A percentile compares a stretch with the other conserved stretches of the same genome.
These are phyloP conservation scores for Cytospora piceicola DNA, from an alignment of 2,329 filamentous ascomycete species.

Conservation along the genomic window DNA sequence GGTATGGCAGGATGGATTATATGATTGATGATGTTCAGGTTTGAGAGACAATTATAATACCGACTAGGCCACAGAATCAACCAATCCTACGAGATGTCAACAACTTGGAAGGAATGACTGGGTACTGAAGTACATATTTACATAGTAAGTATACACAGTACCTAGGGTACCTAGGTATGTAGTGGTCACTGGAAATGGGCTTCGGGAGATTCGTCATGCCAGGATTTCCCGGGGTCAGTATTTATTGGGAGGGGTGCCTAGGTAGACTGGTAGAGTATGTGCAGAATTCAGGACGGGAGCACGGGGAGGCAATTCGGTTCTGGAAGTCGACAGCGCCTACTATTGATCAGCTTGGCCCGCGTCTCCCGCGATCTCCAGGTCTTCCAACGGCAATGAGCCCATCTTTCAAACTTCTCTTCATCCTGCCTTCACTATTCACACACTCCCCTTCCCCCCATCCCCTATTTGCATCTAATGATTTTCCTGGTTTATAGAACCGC, in stretches of 20 bases:
- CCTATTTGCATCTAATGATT: conserved; percentile 1
- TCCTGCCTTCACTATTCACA: not conserved
- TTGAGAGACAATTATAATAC: not conserved
- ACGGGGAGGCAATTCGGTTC: conserved; percentile 8
- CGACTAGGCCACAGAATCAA: not conserved
- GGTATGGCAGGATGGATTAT: too few relatives aligned
- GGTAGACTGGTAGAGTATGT: not conserved
- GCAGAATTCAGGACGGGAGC: conserved; percentile 5
- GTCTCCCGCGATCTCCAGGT: conserved; percentile 1
- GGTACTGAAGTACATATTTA: not conserved
- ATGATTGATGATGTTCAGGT: too few relatives aligned
- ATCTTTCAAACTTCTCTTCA: conserved; percentile 11
- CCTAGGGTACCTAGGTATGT: too few relatives aligned
- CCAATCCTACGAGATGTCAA: not conserved
- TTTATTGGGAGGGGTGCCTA: not conserved
- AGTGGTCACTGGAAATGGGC: not conserved
- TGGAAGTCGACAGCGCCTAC: conserved; percentile 12
- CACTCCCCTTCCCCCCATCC: not conserved
- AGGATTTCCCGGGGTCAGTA: not conserved
- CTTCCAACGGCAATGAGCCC: conserved; percentile 3
- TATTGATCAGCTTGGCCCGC: conserved; percentile 8
- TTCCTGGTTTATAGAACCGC: not conserved
- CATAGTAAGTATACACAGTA: too few relatives aligned
- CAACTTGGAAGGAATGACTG: not conserved
- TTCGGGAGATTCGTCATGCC: not conserved